A percentile compares a stretch with the other conserved stretches of the same genome.
phyloP scores from a whole-genome alignment of 495 filamentous ascomycete species.

The Chaetomium tenue region DNA sequence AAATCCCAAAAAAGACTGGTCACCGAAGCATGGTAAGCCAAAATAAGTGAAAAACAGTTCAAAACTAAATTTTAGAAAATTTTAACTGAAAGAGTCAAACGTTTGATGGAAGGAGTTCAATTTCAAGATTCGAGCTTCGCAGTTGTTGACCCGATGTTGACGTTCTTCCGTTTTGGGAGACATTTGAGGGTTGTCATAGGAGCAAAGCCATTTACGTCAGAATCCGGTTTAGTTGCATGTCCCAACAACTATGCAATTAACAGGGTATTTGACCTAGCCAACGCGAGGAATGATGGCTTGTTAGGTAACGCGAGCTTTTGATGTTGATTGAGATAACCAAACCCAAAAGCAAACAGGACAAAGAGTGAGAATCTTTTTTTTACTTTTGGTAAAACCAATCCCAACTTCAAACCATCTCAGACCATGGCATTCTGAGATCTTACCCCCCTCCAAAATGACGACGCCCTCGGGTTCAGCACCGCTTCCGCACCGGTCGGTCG shows the following conservation, averaged over 20 bases:
- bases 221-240: neutral
- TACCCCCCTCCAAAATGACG: constrained; percentile 15
- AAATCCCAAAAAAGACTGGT: neutral
- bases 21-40: constrained; percentile 2
- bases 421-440: neutral
- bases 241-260: neutral
- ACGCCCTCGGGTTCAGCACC: constrained; percentile 33
- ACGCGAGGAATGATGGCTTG: neutral
- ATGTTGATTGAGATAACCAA: neutral
- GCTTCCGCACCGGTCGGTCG: constrained; percentile 50
- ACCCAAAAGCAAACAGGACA: neutral
- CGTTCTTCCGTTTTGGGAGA: constrained; percentile 29
- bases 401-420: neutral
- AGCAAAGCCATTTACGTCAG: constrained; percentile 3
- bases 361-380: neutral
- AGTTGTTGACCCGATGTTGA: constrained; percentile 28
- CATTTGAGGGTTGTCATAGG: constrained; percentile 18
- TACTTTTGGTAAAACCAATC: neutral
- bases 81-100: neutral
- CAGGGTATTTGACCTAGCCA: neutral
- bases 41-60: neutral
- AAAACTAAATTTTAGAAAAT: neutral
- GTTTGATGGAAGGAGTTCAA: neutral
- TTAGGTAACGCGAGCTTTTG: neutral
- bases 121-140: constrained; percentile 6